Evolutionary conservation across 73 alveolate species (phyloP), one percentile per base, ranked within the genome.

Genomic region (Paraurostyla sp.): DNA sequence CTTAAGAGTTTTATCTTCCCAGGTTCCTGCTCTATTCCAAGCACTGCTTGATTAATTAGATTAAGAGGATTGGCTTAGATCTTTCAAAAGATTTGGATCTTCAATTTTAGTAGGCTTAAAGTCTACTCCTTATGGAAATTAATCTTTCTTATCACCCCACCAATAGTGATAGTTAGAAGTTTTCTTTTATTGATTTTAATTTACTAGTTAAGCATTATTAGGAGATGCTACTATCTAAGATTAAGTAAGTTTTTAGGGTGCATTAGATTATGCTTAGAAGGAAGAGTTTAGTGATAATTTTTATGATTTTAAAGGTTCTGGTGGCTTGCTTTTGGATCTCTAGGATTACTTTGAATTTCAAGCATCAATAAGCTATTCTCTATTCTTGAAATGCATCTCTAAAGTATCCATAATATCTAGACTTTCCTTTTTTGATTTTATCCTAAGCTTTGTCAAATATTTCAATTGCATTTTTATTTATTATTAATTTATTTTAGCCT

Each of bases 11-110:
- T 52, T 52, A 52, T 52, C 69, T 20, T 52, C 69, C 69, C 69
- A 52, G 11, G 69, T 52, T 6, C 69, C 69, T 52, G 69, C 69
- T 52, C 69, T 52, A 52, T 52, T 52, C 69, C 69, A 52, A 52
- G 69, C 69, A 52, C 69, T 52, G 4, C 38, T 18, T 52, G 56
- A 7, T 45, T 45, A 7, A 7, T 45, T 45, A n/a, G n/a, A n/a
- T n/a, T n/a, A n/a, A n/a, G n/a, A 45, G 57, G 22, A 18, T 52
- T 35, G 4, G 69, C 23, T n/a, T 52, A 9, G 38, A 52, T 52
- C 30, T 52, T 52, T 35, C 30, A 52, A 52, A 18, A 52, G 33
- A 18, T 52, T 4, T 52, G 69, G 69, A 52, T 52, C 69, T 52
- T 52, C 69, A 18, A 52, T 52, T 52, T 52, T 52, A n/a, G 69